Evolutionary conservation across 257 asterid genomes (phyloP).

Genomic region (Gynochthodes officinalis): DNA sequence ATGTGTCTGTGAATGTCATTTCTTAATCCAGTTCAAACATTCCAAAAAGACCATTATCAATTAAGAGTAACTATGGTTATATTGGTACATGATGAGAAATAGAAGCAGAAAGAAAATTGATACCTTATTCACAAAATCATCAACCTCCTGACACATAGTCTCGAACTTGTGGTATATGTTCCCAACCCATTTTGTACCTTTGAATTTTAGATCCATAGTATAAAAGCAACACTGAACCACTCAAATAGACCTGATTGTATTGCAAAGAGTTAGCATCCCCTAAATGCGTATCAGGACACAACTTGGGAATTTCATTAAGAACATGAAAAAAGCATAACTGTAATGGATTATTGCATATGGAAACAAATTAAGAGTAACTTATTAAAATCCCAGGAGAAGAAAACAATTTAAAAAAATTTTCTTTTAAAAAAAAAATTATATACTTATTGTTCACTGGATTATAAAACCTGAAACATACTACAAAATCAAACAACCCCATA

Average conservation of each 20-base stretch:
- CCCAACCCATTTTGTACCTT: slow-evolving; percentile 56
- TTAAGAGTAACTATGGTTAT: neutral
- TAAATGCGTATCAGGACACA: neutral
- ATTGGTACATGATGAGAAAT: neutral
- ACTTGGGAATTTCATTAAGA: neutral
- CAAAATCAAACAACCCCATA: neutral
- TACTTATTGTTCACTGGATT: neutral
- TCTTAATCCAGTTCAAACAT: neutral
- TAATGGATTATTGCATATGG: neutral
- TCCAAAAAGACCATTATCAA: slow-evolving; percentile 1
- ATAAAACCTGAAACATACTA: neutral
- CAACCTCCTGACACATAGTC: slow-evolving; percentile 64
- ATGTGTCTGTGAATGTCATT: neutral
- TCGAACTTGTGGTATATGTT: slow-evolving; percentile 62
- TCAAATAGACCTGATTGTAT: neutral
- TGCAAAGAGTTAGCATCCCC: neutral
- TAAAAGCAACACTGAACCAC: slow-evolving; percentile 3
- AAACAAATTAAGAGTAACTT: neutral
- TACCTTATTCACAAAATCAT: slow-evolving; percentile 67
- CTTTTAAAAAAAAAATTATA: neutral
- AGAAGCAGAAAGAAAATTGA: slow-evolving; percentile 3
- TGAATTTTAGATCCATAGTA: slow-evolving; percentile 39
- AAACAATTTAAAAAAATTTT: neutral
- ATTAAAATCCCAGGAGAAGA: neutral
- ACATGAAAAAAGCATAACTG: neutral